Evolutionary conservation across 179 eudicot genomes (phyloP).

Genomic region (Beta lomatogona): DNA sequence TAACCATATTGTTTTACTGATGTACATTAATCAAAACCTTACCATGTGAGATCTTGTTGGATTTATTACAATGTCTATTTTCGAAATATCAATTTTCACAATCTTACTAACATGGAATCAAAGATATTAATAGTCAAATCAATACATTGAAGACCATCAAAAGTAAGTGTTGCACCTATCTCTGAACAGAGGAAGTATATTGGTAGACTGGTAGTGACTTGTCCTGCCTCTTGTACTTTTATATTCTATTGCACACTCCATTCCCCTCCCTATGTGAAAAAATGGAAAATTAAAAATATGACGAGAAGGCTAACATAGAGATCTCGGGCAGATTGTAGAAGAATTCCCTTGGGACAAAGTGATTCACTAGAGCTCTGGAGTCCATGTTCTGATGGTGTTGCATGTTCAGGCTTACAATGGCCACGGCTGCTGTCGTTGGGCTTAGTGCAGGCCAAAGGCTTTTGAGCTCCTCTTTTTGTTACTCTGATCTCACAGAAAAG

Average conservation of each 20-base stretch:
- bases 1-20: no score
- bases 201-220: background rate
- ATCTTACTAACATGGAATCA: no score
- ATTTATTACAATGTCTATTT: no score
- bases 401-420: conserved; percentile 62
- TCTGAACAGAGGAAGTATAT: no score
- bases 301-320: conserved; percentile 28
- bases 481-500: conserved; percentile 61
- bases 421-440: conserved; percentile 80
- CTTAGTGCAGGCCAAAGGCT: conserved; percentile 79
- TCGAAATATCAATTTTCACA: no score
- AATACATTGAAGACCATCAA: no score
- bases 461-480: conserved; percentile 59
- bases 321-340: conserved; percentile 34
- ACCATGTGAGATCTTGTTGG: no score
- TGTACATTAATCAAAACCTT: no score
- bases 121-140: no score
- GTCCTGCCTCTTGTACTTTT: background rate
- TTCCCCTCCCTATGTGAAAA: background rate
- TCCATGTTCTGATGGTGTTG: conserved; percentile 49
- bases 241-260: background rate
- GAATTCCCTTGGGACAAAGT: conserved; percentile 20
- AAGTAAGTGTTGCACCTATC: no score
- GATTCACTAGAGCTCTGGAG: conserved; percentile 29
- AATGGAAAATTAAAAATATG: background rate